These are phyloP conservation scores for Xylaria sp. DNA, from an alignment of 495 filamentous ascomycete species.

Conservation along the genomic window DNA sequence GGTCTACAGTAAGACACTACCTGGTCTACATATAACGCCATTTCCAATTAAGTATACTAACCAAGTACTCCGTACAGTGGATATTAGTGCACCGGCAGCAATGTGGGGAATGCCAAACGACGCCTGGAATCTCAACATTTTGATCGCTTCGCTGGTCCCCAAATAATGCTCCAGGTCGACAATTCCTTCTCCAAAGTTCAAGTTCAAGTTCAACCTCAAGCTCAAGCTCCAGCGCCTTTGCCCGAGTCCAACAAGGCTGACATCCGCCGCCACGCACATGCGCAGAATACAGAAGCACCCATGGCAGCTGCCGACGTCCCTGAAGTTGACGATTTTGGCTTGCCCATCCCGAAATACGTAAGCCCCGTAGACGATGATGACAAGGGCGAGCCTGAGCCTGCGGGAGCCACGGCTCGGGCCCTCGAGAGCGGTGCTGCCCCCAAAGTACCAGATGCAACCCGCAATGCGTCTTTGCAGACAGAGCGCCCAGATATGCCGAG, in stretches of 20 bases:
- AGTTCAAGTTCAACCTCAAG: no score
- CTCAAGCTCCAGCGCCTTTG: no score
- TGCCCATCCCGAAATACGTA: constrained; percentile 55
- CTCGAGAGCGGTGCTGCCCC: not conserved
- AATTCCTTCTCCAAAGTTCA: constrained; percentile 14
- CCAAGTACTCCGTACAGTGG: no score
- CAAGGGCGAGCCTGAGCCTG: constrained; percentile 20
- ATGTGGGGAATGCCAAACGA: constrained; percentile 25
- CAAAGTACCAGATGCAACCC: not conserved
- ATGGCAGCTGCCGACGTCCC: constrained; percentile 45
- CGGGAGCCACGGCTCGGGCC: constrained; percentile 25
- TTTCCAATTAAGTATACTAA: no score
- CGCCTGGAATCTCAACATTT: constrained; percentile 19
- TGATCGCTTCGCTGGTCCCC: constrained; percentile 4
- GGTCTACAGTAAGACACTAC: not conserved
- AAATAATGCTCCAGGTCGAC: not conserved
- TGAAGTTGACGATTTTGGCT: constrained; percentile 63
- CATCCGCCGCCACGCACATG: constrained; percentile 36
- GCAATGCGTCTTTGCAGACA: not conserved
- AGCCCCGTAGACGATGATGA: constrained; percentile 29
- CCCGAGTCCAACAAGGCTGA: constrained; percentile 23
- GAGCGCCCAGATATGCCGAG: constrained; percentile 18
- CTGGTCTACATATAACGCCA: no score
- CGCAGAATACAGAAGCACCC: constrained; percentile 34
- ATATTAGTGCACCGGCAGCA: constrained; percentile 14